A percentile compares a stretch with the other conserved stretches of the same genome.
Conservation (phyloP, 148 eudicot species). For the Suaeda aralocaspica region DNA sequence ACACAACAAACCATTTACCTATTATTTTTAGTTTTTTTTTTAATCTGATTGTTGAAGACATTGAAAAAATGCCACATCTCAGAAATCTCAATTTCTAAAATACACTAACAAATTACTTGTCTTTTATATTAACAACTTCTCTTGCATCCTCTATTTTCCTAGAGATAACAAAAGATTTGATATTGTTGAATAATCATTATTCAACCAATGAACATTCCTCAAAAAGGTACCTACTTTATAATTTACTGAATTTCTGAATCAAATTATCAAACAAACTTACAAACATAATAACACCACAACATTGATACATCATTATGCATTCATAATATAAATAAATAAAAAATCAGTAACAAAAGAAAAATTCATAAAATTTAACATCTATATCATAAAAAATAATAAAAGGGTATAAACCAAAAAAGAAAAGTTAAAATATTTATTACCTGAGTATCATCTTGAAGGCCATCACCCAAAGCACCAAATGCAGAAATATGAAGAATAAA, state of each 20-base stretch:
- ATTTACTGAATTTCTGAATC: no score
- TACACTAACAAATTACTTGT: no score
- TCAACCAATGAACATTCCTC: no score
- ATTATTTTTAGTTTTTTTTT: no score
- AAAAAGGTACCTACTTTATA: no score
- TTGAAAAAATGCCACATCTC: no score
- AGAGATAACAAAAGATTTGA: not conserved
- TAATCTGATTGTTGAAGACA: no score
- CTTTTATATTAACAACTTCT: no score
- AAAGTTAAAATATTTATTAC: constrained; percentile 19
- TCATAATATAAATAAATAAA: not conserved
- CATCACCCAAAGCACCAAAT: constrained; percentile 56
- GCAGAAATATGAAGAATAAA: constrained; percentile 28
- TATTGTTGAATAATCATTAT: not conserved
- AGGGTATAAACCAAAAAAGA: not conserved
- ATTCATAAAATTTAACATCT: not conserved
- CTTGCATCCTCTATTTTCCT: not conserved
- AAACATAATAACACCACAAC: not conserved
- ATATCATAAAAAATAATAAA: not conserved
- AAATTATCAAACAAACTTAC: no score
- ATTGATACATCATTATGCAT: not conserved
- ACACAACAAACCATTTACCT: not conserved
- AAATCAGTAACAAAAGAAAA: not conserved
- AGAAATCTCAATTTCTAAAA: no score
- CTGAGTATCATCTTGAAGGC: constrained; percentile 57